Conservation (phyloP, 805 yeast species). For the Maudiozyma serrabonitensis region DNA sequence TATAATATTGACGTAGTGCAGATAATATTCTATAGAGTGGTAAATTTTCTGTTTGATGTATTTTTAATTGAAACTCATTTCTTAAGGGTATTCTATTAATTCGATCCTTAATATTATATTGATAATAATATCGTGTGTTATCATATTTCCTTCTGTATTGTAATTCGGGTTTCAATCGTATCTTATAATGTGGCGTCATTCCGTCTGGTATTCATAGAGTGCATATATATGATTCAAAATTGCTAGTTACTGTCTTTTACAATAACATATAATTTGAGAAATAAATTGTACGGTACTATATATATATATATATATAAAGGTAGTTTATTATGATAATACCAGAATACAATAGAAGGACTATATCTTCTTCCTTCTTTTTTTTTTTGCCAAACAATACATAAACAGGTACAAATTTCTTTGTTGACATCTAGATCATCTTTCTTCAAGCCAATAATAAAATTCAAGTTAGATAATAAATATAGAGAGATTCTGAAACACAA, state of each 20-base stretch:
- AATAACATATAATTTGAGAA: background rate
- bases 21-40: background rate
- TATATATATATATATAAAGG: background rate
- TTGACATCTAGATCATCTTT: background rate
- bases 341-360: background rate
- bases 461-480: too few relatives aligned
- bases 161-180: conserved; percentile 1
- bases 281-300: background rate
- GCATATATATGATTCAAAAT: too few relatives aligned
- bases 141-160: background rate
- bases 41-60: background rate
- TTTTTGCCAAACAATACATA: background rate
- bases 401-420: background rate
- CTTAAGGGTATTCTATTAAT: background rate
- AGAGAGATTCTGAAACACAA: background rate
- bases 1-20: background rate
- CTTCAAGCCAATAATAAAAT: background rate
- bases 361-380: background rate
- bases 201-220: background rate
- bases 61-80: background rate
- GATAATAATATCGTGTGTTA: background rate
- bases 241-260: background rate
- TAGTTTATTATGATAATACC: background rate
- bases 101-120: background rate
- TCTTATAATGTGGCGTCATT: background rate